Percentiles rank a stretch among this genome's conserved stretches.
Evolutionary conservation across 257 asterid species (phyloP).

Genomic region (Gentiana straminea): DNA sequence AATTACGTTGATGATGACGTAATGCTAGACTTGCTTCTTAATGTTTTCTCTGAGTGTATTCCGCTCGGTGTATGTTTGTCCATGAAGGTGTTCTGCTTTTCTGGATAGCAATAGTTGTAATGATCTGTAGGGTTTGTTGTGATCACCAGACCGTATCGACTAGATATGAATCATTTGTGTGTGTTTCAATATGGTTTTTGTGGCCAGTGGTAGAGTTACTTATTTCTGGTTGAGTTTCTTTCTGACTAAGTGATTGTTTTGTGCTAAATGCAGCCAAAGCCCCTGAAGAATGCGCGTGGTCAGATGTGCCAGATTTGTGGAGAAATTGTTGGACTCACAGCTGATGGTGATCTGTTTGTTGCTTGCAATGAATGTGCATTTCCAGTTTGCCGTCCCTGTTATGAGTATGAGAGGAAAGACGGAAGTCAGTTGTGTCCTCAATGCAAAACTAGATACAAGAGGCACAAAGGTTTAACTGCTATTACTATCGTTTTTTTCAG

Average conservation of each 20-base stretch:
- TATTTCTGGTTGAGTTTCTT: slow-evolving; percentile 5
- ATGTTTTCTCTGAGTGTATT: no score
- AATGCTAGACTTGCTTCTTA: no score
- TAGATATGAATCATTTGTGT: no score
- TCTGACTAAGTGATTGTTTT: slow-evolving; percentile 7
- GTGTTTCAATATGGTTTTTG: no score
- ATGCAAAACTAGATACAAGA: slow-evolving; percentile 84
- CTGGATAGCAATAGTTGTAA: no score
- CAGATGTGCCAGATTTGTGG: slow-evolving; percentile 93
- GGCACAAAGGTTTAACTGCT: slow-evolving; percentile 59
- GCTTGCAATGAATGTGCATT: slow-evolving; percentile 95
- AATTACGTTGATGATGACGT: no score
- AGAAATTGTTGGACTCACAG: slow-evolving; percentile 57
- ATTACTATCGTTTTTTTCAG: background rate
- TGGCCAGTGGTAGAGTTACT: no score
- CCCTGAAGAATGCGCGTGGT: slow-evolving; percentile 47
- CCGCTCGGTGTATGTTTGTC: no score
- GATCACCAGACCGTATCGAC: no score
- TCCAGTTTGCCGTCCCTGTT: slow-evolving; percentile 90
- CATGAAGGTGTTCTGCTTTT: no score
- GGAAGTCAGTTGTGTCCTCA: slow-evolving; percentile 87
- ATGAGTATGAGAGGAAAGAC: slow-evolving; percentile 87
- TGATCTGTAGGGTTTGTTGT: no score
- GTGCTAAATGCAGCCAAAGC: slow-evolving; percentile 53
- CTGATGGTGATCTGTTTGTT: slow-evolving; percentile 64